Percentiles rank a stretch among this genome's conserved stretches.
Conservation (phyloP, 1,284 basidiomycete species). For the Trametes versicolor region DNA sequence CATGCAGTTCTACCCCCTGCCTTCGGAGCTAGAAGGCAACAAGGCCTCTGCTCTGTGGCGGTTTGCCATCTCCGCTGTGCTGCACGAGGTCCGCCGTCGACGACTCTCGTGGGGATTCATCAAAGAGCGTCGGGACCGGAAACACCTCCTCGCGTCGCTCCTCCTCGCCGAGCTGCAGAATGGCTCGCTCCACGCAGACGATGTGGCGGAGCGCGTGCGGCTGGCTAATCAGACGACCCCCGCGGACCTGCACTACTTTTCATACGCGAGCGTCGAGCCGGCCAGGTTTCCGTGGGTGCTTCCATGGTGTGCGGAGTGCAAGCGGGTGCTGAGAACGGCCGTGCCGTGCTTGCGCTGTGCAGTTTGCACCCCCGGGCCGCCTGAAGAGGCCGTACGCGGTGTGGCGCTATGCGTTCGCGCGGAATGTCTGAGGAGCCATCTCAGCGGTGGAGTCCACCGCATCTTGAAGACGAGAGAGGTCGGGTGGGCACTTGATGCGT, state of each 20-base stretch:
- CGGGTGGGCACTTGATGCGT: constrained; percentile 9
- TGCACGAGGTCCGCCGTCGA: constrained; percentile 28
- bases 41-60: constrained; percentile 37
- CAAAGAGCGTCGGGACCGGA: constrained; percentile 9
- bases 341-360: constrained; percentile 22
- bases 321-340: constrained; percentile 19
- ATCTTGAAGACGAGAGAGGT: constrained; percentile 16
- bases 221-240: constrained; percentile 10
- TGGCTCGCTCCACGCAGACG: constrained; percentile 5
- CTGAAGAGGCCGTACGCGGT: not conserved
- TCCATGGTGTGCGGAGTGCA: constrained; percentile 17
- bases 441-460: not conserved
- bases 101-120: constrained; percentile 18
- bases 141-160: constrained; percentile 32
- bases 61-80: constrained; percentile 35
- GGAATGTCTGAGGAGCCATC: constrained; percentile 24
- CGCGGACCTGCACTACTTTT: constrained; percentile 21
- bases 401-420: constrained; percentile 30
- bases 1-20: constrained; percentile 37
- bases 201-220: constrained; percentile 22
- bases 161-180: constrained; percentile 17
- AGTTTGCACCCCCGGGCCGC: constrained; percentile 3
- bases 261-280: constrained; percentile 21
- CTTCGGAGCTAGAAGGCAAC: constrained; percentile 26
- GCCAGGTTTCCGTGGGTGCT: constrained; percentile 19